These are phyloP conservation scores for Saccharomyces paradoxus DNA, from an alignment of 805 yeast genomes.

Conservation along the genomic window DNA sequence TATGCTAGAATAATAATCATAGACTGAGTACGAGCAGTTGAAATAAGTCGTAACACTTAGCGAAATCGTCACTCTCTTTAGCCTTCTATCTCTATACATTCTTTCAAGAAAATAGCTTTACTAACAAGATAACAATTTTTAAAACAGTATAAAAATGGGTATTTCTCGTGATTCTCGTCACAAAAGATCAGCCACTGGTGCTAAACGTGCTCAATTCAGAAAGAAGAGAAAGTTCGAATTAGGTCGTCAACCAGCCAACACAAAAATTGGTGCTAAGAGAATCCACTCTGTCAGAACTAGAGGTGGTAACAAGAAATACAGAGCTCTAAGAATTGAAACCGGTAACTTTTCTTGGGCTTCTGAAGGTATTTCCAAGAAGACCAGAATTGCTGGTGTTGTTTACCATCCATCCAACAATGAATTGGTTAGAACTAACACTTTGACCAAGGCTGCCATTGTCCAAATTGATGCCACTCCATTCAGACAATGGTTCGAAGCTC, in stretches of 20 bases:
- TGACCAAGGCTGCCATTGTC: constrained; percentile 95
- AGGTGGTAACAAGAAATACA: constrained; percentile 98
- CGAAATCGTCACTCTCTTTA: neutral
- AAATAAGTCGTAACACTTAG: no score
- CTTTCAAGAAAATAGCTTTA: constrained; percentile 3
- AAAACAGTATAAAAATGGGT: constrained; percentile 64
- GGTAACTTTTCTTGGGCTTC: constrained; percentile 99
- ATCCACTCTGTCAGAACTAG: constrained; percentile 97
- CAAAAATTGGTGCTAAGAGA: constrained; percentile 96
- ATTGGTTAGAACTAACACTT: constrained; percentile 97
- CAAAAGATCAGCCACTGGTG: constrained; percentile 99
- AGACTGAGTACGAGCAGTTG: neutral
- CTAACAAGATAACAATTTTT: constrained; percentile 9
- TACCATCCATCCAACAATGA: constrained; percentile 99
- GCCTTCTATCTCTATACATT: neutral
- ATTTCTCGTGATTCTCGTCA: constrained; percentile 99
- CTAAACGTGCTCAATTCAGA: constrained; percentile 98
- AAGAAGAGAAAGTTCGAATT: constrained; percentile 99
- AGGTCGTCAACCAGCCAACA: constrained; percentile 98
- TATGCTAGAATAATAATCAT: neutral
- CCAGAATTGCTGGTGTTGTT: constrained; percentile 93
- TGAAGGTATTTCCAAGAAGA: constrained; percentile 94
- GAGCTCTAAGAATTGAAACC: constrained; percentile 96
- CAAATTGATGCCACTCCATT: constrained; percentile 99
- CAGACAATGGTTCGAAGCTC: constrained; percentile 97